Base-by-base conservation (phyloP, 257 asterid species). In the Verbascum thapsus region DNA sequence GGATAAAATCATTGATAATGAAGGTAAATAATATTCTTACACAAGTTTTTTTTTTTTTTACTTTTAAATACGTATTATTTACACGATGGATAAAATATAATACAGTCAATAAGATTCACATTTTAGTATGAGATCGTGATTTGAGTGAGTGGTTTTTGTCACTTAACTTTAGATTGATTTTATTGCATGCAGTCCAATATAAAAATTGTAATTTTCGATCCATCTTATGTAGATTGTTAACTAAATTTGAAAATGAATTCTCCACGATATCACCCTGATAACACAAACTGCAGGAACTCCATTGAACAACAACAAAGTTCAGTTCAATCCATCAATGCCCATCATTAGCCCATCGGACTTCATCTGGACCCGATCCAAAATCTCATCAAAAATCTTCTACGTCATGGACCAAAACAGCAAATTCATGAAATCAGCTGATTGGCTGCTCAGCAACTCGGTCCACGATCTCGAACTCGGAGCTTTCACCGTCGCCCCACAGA, bases 1-100 rank as follows among this genome's bases (percentile, higher is more conserved):
- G 26, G 83, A 82, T 50, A 85, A 85, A 8, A 61, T 76, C 4
- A 60, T 87, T 41, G 83, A 82, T 58, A 19, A 26, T 11, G 68
- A 78, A 48, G 95, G 91, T 86, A 40, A 63, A 59, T 39, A 8
- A 7, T 18, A 26, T 18, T 16, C 9, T n/a, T 6, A 6, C 1
- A 57, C 6, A 0, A 15, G 1, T 11, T 11, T 23, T 54, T 43
- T 44, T 4, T 12, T 12, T 12, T 5, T 44, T 0, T 12, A 44
- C 7, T 5, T 44, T 12, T 0, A 44, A 3, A 26, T 5, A 26
- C 32, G 3, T 2, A 26, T 1, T 26, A 2, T 1, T 26, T 26
- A 5, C 5, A 26, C 32, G 5, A 5, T 26, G 32, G 32, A 26
- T 26, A 2, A 26, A 26, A 5, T 26, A 5, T 26, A 26, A 26